Percentiles rank a stretch among this genome's conserved stretches.
Conservation (phyloP, 352 stramenopile genomes). For the Phytophthora europaea region DNA sequence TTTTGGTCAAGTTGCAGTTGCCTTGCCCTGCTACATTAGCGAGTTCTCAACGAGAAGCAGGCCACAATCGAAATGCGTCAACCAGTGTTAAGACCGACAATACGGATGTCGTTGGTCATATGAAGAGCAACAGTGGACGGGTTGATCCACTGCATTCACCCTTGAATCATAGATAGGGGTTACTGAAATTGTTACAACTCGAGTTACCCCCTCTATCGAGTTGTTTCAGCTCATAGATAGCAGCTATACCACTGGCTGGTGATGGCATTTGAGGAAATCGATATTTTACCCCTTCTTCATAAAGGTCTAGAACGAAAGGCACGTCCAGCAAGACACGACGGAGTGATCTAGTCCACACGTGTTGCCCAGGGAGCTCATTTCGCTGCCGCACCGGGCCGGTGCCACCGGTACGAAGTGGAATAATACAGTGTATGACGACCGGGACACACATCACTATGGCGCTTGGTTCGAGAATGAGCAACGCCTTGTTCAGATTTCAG, state of each 20-base stretch:
- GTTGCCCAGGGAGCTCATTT: not conserved
- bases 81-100: not conserved
- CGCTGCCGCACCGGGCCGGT: not conserved
- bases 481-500: not conserved
- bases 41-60: not conserved
- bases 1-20: not conserved
- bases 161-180: not conserved
- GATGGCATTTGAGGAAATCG: too few species aligned
- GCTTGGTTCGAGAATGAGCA: conserved; percentile 17
- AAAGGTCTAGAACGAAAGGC: too few species aligned
- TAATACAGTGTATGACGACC: conserved; percentile 7
- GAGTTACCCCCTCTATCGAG: too few species aligned
- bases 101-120: not conserved
- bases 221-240: too few species aligned
- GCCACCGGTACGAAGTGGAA: conserved; percentile 8
- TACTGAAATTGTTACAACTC: not conserved
- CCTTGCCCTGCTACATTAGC: not conserved
- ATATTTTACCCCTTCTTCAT: too few species aligned
- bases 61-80: not conserved
- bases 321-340: too few species aligned
- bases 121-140: not conserved
- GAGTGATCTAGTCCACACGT: too few species aligned
- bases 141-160: not conserved
- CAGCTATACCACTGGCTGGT: too few species aligned
- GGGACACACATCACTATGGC: conserved; percentile 6